phyloP scores from a whole-genome alignment of 2,329 filamentous ascomycete species.

The Aspergillus calidoustus region DNA sequence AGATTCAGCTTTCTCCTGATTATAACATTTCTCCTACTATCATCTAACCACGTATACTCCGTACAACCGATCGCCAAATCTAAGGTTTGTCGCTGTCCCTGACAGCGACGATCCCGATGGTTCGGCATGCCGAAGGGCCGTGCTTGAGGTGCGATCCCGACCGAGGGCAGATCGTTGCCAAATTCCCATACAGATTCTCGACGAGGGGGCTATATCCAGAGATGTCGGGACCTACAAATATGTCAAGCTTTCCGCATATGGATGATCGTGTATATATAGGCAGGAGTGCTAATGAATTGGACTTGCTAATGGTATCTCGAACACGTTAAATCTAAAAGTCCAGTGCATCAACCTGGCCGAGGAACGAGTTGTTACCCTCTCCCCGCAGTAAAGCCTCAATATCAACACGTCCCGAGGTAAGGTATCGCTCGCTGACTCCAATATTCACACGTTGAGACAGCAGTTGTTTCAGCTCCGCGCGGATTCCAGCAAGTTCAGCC shows the following conservation, averaged over 20 bases:
- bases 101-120: neutral
- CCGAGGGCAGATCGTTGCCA: neutral
- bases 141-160: neutral
- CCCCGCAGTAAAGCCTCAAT: slow-evolving; percentile 71
- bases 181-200: neutral
- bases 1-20: neutral
- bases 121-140: slow-evolving; percentile 2
- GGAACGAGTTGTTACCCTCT: slow-evolving; percentile 67
- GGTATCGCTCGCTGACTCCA: slow-evolving; percentile 84
- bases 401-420: slow-evolving; percentile 78
- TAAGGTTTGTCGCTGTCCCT: no score
- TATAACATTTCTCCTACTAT: neutral
- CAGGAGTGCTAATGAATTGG: neutral
- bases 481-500: slow-evolving; percentile 70
- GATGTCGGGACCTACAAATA: slow-evolving; percentile 2
- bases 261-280: neutral
- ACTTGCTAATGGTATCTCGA: slow-evolving; percentile 14
- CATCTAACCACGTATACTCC: neutral
- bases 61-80: neutral
- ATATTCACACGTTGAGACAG: slow-evolving; percentile 78
- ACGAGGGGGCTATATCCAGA: neutral
- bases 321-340: slow-evolving; percentile 33
- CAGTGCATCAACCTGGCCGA: slow-evolving; percentile 60
- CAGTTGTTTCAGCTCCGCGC: slow-evolving; percentile 73
- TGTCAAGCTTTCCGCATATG: neutral